Evolutionary conservation across 1,139 yeast species (phyloP).

Genomic region (Pichia terricola): DNA sequence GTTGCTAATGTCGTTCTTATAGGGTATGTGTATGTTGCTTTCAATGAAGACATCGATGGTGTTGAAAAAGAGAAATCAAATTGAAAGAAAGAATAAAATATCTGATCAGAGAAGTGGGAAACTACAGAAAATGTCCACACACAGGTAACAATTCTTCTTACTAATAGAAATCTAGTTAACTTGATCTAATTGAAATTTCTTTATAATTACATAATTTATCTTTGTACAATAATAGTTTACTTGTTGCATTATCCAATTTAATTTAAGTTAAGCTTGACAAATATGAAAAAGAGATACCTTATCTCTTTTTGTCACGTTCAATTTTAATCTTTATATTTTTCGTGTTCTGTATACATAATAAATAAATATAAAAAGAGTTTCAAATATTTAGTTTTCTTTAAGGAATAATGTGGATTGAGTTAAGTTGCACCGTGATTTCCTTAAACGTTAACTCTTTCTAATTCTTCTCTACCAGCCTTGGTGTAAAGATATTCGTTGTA

Average conservation of each 20-base stretch:
- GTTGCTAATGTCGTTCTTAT: conserved; percentile 81
- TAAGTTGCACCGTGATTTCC: too few relatives aligned
- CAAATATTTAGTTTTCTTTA: too few relatives aligned
- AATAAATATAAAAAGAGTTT: neutral
- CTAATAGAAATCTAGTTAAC: too few relatives aligned
- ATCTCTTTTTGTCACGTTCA: neutral
- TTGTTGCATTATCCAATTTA: too few relatives aligned
- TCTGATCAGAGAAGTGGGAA: neutral
- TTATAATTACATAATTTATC: too few relatives aligned
- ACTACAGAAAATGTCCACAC: neutral
- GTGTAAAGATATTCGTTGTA: conserved; percentile 94
- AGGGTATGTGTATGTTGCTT: conserved; percentile 81
- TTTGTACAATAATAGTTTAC: too few relatives aligned
- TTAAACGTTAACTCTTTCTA: conserved; percentile 69
- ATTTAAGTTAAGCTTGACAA: too few relatives aligned
- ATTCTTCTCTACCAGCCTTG: conserved; percentile 94
- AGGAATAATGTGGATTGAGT: too few relatives aligned
- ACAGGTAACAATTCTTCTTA: neutral
- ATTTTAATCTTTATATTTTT: neutral
- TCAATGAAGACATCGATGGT: conserved; percentile 59
- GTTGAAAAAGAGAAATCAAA: conserved; percentile 23
- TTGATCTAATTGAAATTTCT: too few relatives aligned
- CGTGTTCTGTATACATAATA: neutral
- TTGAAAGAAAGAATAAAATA: neutral
- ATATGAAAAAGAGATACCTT: too few relatives aligned